phyloP scores from a whole-genome alignment of 148 eudicot genomes.

The Nepenthes mirabilis region DNA sequence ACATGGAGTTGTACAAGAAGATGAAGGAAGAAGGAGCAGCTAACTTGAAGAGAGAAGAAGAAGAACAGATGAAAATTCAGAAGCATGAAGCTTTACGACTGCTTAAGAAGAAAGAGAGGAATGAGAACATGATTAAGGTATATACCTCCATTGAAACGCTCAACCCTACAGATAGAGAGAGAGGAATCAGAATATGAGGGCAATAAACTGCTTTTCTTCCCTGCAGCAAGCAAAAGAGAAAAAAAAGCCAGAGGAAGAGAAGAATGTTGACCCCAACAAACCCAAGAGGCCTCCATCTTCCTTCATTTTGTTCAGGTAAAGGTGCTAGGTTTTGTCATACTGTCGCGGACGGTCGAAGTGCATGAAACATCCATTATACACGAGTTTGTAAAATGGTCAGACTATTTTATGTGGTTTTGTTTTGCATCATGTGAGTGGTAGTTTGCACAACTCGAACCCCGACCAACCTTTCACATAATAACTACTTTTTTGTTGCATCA shows the following conservation, averaged over 20 bases:
- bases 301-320: slow-evolving; percentile 58
- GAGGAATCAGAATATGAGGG: too few species aligned
- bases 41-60: slow-evolving; percentile 47
- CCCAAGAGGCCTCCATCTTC: slow-evolving; percentile 90
- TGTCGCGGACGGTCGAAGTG: too few species aligned
- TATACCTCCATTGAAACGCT: neutral
- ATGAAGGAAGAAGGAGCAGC: slow-evolving; percentile 79
- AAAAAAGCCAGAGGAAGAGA: slow-evolving; percentile 49
- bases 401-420: too few species aligned
- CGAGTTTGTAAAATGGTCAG: too few species aligned
- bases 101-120: slow-evolving; percentile 89
- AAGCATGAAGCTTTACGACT: slow-evolving; percentile 81
- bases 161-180: too few species aligned
- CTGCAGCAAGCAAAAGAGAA: slow-evolving; percentile 69
- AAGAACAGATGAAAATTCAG: slow-evolving; percentile 68
- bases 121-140: slow-evolving; percentile 79
- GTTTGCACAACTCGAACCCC: too few species aligned
- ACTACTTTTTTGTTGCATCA: too few species aligned
- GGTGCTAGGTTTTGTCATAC: neutral
- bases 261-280: slow-evolving; percentile 67
- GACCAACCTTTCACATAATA: too few species aligned
- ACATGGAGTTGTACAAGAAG: slow-evolving; percentile 79
- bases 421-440: too few species aligned
- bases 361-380: too few species aligned
- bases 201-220: neutral